A percentile compares a stretch with the other conserved stretches of the same genome.
phyloP scores from a whole-genome alignment of 306 rosid species.

The Amphicarpaea edgeworthii region DNA sequence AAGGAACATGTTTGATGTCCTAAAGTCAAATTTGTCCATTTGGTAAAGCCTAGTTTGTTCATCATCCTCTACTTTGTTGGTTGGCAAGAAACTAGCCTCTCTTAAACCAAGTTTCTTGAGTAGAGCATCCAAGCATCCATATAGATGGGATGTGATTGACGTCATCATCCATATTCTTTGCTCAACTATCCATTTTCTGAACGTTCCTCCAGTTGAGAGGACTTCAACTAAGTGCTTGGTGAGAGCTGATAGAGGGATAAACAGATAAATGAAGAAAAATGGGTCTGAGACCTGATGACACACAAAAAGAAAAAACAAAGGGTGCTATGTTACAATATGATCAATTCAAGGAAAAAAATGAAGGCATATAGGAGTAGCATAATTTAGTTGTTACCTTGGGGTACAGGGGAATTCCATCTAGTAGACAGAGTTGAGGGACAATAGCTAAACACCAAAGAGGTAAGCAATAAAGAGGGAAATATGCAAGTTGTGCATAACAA shows the following conservation, averaged over 20 bases:
- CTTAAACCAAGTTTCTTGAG: conserved; percentile 58
- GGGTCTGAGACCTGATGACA: conserved; percentile 66
- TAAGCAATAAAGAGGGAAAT: conserved; percentile 50
- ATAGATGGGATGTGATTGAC: conserved; percentile 52
- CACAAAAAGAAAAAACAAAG: neutral
- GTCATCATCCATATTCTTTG: conserved; percentile 74
- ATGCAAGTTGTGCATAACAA: conserved; percentile 57
- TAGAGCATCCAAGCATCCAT: conserved; percentile 58
- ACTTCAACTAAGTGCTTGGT: conserved; percentile 56
- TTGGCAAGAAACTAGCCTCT: conserved; percentile 60
- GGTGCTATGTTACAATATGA: conserved; percentile 32
- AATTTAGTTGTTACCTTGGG: conserved; percentile 60
- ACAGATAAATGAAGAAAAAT: conserved; percentile 46
- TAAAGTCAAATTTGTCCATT: conserved; percentile 64
- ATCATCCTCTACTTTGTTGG: conserved; percentile 64
- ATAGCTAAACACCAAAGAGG: conserved; percentile 67
- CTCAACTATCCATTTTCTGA: conserved; percentile 54
- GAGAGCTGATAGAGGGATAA: conserved; percentile 53
- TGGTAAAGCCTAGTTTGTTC: conserved; percentile 56
- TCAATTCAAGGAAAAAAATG: neutral
- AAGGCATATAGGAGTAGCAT: neutral
- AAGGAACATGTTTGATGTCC: conserved; percentile 60
- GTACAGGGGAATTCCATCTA: conserved; percentile 57
- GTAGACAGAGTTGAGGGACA: conserved; percentile 66
- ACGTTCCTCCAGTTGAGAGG: conserved; percentile 56